These are phyloP conservation scores for Fragilaria crotonensis DNA, from an alignment of 108 stramenopile species.

Conservation along the genomic window DNA sequence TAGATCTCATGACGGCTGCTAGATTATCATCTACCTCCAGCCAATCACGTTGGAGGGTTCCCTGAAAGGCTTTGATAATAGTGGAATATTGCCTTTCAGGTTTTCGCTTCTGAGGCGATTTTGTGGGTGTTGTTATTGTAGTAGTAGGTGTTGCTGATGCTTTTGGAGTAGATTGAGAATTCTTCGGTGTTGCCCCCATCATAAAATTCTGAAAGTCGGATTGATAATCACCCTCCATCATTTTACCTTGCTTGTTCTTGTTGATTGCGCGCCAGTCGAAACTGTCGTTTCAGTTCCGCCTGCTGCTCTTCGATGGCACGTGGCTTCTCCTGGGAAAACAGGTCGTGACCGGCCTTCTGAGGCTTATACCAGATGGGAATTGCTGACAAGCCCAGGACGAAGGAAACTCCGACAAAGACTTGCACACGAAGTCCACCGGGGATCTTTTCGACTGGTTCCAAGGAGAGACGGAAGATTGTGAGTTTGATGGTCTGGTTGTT, in stretches of 20 bases:
- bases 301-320: constrained; percentile 52
- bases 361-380: constrained; percentile 61
- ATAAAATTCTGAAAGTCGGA: no score
- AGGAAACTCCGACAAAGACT: constrained; percentile 47
- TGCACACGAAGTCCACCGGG: constrained; percentile 3
- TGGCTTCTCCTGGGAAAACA: constrained; percentile 71
- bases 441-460: no score
- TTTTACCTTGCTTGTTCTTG: no score
- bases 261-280: no score
- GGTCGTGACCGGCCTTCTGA: constrained; percentile 64
- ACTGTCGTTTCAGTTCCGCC: constrained; percentile 24
- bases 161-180: no score
- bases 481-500: no score
- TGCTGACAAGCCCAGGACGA: constrained; percentile 49
- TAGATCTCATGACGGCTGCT: constrained; percentile 37
- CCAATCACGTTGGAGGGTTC: constrained; percentile 54
- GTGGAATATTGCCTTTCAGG: constrained; percentile 29
- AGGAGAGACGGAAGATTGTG: no score
- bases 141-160: no score
- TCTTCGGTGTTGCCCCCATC: no score
- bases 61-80: constrained; percentile 43
- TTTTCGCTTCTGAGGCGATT: background rate
- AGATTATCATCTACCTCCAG: constrained; percentile 48
- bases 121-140: no score
- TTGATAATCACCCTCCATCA: no score